Conservation (phyloP, 768 basidiomycete species). For the Agrocybe chaxingu region DNA sequence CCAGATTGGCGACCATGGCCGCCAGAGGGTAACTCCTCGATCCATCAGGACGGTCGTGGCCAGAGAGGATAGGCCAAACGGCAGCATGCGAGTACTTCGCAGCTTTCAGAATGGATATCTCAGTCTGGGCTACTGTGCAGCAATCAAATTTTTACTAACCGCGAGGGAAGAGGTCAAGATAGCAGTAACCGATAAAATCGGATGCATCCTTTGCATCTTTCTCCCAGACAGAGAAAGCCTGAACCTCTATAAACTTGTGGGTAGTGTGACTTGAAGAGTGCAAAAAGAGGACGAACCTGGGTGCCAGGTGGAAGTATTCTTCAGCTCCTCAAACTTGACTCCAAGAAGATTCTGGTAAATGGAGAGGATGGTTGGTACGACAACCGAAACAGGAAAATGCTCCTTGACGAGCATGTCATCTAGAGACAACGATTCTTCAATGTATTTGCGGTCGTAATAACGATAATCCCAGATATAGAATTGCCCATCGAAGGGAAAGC, state of each 20-base stretch:
- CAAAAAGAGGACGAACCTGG: conserved; percentile 44
- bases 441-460: conserved; percentile 64
- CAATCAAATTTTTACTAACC: conserved; percentile 36
- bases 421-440: conserved; percentile 64
- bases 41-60: conserved; percentile 55
- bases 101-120: conserved; percentile 30
- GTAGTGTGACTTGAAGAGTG: background rate
- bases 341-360: conserved; percentile 84
- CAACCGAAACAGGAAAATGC: conserved; percentile 83
- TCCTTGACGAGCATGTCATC: conserved; percentile 83
- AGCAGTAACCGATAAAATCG: conserved; percentile 81
- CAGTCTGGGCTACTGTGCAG: background rate
- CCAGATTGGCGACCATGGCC: conserved; percentile 90
- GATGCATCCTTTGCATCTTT: conserved; percentile 66
- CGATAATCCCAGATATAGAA: conserved; percentile 88
- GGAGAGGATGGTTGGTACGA: conserved; percentile 76
- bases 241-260: conserved; percentile 53
- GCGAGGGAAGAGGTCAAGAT: conserved; percentile 85
- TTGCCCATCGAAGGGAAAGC: conserved; percentile 62
- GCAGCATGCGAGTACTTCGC: conserved; percentile 86
- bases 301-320: conserved; percentile 69
- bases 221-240: conserved; percentile 85
- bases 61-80: conserved; percentile 74
- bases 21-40: conserved; percentile 69
- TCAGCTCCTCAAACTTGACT: conserved; percentile 66